phyloP scores from a whole-genome alignment of 768 basidiomycete genomes.

The Russula ochroleuca region DNA sequence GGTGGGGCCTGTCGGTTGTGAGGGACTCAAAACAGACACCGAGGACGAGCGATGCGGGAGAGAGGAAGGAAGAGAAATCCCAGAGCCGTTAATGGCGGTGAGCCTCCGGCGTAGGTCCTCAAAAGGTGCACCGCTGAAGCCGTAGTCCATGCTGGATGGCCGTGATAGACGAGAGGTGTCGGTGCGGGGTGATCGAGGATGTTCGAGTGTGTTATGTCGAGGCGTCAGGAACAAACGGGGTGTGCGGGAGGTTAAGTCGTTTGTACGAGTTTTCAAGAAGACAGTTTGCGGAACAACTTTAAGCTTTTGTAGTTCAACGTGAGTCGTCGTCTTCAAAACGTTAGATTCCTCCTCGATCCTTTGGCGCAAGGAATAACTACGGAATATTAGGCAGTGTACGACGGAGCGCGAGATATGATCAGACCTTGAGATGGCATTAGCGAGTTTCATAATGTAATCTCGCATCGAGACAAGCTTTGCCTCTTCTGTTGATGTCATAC shows the following conservation, averaged over 20 bases:
- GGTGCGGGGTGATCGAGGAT: slow-evolving; percentile 42
- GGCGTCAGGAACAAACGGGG: slow-evolving; percentile 40
- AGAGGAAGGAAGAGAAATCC: slow-evolving; percentile 51
- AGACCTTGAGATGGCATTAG: slow-evolving; percentile 68
- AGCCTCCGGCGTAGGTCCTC: slow-evolving; percentile 75
- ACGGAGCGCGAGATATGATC: not conserved
- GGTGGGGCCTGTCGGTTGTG: slow-evolving; percentile 30
- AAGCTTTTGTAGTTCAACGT: slow-evolving; percentile 80
- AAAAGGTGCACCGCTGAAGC: slow-evolving; percentile 52
- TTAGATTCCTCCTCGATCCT: slow-evolving; percentile 60
- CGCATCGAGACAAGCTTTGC: slow-evolving; percentile 82
- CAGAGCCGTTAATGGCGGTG: slow-evolving; percentile 70
- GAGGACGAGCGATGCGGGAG: slow-evolving; percentile 37
- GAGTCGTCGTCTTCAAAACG: slow-evolving; percentile 56
- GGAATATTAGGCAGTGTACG: not conserved
- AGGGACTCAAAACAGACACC: slow-evolving; percentile 27
- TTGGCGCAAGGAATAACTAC: slow-evolving; percentile 64
- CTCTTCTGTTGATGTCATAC: slow-evolving; percentile 80
- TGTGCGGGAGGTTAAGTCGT: slow-evolving; percentile 39
- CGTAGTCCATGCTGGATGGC: slow-evolving; percentile 46
- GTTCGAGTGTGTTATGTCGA: slow-evolving; percentile 39
- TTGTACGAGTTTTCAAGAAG: slow-evolving; percentile 62
- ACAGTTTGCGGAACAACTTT: slow-evolving; percentile 89
- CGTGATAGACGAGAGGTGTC: slow-evolving; percentile 50
- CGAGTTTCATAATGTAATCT: slow-evolving; percentile 83